phyloP scores from a whole-genome alignment of 2,329 filamentous ascomycete genomes.

The Cladosporium cucumerinum region DNA sequence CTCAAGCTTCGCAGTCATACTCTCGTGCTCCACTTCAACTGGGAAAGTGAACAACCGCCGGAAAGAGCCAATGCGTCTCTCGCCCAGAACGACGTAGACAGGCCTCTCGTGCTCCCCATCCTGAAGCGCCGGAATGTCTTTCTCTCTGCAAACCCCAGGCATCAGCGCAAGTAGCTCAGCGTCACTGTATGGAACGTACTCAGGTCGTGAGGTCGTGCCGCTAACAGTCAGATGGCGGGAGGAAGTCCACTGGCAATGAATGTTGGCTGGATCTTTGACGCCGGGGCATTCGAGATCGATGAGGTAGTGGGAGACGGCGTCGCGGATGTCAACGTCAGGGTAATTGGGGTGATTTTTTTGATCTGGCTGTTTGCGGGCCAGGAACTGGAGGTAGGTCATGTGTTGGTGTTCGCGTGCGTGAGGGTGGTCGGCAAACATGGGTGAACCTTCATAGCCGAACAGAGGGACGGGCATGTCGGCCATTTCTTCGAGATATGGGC shows the following conservation, averaged over 20 bases:
- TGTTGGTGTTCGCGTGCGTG: conserved; percentile 22
- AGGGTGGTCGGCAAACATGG: conserved; percentile 17
- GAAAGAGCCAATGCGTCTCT: conserved; percentile 18
- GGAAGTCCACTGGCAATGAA: conserved; percentile 19
- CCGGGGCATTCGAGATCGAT: conserved; percentile 22
- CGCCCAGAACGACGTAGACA: conserved; percentile 13
- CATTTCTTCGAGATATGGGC: conserved; percentile 14
- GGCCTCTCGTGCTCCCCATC: conserved; percentile 6
- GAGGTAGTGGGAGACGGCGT: conserved; percentile 16
- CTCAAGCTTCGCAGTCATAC: conserved; percentile 13
- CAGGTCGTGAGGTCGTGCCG: conserved; percentile 11
- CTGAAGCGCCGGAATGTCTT: background rate
- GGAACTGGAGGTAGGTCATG: conserved; percentile 17
- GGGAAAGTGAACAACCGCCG: conserved; percentile 19
- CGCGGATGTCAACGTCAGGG: conserved; percentile 22
- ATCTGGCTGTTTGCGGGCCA: conserved; percentile 18
- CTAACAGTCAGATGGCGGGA: conserved; percentile 13
- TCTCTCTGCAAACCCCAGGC: conserved; percentile 8
- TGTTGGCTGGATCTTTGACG: conserved; percentile 17
- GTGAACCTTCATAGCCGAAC: conserved; percentile 16
- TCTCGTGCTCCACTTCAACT: conserved; percentile 20
- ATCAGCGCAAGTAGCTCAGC: conserved; percentile 10
- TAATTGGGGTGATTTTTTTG: conserved; percentile 19
- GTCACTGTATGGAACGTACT: background rate
- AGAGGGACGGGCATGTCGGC: conserved; percentile 11